Conservation (phyloP, 176 grass and related monocot species). For the Raddia guianensis region DNA sequence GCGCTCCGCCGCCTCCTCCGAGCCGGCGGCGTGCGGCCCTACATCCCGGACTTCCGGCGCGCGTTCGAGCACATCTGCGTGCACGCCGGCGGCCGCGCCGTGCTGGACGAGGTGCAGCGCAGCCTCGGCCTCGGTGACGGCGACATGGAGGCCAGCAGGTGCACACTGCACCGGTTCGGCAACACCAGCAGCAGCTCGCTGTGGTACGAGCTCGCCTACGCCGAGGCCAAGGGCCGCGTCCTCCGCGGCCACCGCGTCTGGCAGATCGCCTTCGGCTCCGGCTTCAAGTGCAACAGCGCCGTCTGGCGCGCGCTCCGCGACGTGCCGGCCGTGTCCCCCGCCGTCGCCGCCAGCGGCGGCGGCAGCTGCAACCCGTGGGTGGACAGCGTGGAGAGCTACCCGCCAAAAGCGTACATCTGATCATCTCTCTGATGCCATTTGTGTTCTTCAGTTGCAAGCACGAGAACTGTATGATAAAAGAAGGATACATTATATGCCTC, state of each 20-base stretch:
- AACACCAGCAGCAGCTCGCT: conserved; percentile 76
- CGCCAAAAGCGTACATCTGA: too few relatives aligned
- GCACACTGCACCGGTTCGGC: conserved; percentile 55
- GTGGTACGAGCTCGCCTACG: conserved; percentile 76
- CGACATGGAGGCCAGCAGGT: too few relatives aligned
- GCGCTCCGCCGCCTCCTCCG: conserved; percentile 43
- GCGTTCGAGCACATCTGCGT: conserved; percentile 88
- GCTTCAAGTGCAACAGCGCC: conserved; percentile 87
- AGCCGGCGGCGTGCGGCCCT: conserved; percentile 31
- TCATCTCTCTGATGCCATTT: too few relatives aligned
- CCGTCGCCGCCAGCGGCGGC: too few relatives aligned
- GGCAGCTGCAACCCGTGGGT: too few relatives aligned
- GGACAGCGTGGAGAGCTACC: too few relatives aligned
- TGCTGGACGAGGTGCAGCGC: conserved; percentile 73
- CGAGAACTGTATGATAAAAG: too few relatives aligned
- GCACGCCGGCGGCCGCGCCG: conserved; percentile 72
- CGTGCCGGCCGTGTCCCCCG: too few relatives aligned
- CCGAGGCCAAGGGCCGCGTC: conserved; percentile 67
- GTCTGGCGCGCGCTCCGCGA: conserved; percentile 46
- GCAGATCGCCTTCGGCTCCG: conserved; percentile 85
- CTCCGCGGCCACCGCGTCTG: conserved; percentile 61
- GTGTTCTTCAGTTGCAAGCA: too few relatives aligned
- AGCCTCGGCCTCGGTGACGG: conserved; percentile 35
- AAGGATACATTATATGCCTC: too few relatives aligned
- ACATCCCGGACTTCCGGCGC: conserved; percentile 74